Evolutionary conservation across 805 yeast genomes (phyloP), one percentile per base, ranked within the genome.

Genomic region (Metschnikowia arizonensis): DNA sequence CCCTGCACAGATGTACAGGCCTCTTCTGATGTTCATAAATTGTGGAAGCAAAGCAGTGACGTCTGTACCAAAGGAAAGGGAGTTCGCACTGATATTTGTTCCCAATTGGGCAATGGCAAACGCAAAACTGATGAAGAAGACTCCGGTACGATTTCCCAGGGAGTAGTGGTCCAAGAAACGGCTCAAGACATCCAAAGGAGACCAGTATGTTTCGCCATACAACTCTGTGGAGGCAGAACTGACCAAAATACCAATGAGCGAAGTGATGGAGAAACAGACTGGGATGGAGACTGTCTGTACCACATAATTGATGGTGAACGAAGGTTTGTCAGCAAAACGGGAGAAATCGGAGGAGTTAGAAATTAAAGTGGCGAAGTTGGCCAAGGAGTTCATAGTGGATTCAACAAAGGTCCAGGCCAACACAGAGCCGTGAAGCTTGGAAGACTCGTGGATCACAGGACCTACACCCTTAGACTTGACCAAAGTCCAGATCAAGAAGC

Each of bases 301-400:
- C 40, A 68, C 50, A 45, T 69, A 69, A 50, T 69, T 69, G 61
- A 70, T 63, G 31, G 64, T 54, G 44, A 65, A 66, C 5, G 69
- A 57, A 8, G 72, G 69, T 46, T 60, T 65, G 51, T 73, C 76
- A 8, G 95, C 85, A 66, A 88, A 83, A 64, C 97, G 79, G 21
- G 95, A 76, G 64, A 88, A 88, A 70, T 88, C 97, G 1, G 96
- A 95, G 12, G 93, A 86, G 66, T 88, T 88, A 44, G 85, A 77
- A 58, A 89, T 85, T 57, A 88, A 74, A n/a, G 96, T 85, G 4
- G 95, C 93, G 59, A 88, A 88, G 66, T 88, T 88, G 23, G 95
- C 86, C 50, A 88, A 68, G 17, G 89, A 76, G 65, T 82, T 83
- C 95, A 89, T 85, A 26, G 82, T 73, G 4, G 91, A 79, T 54